These are phyloP conservation scores for Saccharomycopsis microspora DNA, from an alignment of 805 yeast genomes.

Conservation along the genomic window DNA sequence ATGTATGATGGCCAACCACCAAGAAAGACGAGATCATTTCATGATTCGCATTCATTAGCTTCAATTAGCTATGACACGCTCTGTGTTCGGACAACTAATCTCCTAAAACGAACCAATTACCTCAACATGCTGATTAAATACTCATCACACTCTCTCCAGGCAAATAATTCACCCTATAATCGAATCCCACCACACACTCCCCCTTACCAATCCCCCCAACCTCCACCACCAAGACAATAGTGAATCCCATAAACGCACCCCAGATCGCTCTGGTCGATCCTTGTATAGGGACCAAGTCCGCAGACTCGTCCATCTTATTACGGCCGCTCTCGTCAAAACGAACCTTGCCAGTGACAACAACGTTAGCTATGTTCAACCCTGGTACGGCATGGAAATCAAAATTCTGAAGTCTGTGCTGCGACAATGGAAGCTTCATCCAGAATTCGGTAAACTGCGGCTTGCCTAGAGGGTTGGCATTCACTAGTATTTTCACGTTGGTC, in stretches of 20 bases:
- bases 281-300: constrained; percentile 2
- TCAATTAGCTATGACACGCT: too few relatives aligned
- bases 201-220: constrained; percentile 23
- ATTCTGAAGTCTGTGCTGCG: constrained; percentile 30
- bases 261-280: constrained; percentile 36
- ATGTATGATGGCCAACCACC: too few relatives aligned
- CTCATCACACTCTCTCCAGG: constrained; percentile 40
- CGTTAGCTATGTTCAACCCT: constrained; percentile 10
- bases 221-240: constrained; percentile 44
- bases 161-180: constrained; percentile 54
- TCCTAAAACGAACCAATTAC: too few relatives aligned
- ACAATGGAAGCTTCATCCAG: constrained; percentile 30
- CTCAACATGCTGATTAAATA: constrained; percentile 2
- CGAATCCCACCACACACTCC: constrained; percentile 46
- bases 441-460: constrained; percentile 32
- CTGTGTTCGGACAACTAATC: too few relatives aligned
- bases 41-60: too few relatives aligned
- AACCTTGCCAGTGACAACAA: constrained; percentile 38
- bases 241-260: constrained; percentile 66
- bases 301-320: constrained; percentile 49
- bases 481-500: constrained; percentile 23
- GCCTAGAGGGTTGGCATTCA: constrained; percentile 30
- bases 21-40: too few relatives aligned
- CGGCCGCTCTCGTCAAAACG: constrained; percentile 69
- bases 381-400: constrained; percentile 36